phyloP scores from a whole-genome alignment of 176 grass and related monocot genomes.

The Triticum timopheevii region DNA sequence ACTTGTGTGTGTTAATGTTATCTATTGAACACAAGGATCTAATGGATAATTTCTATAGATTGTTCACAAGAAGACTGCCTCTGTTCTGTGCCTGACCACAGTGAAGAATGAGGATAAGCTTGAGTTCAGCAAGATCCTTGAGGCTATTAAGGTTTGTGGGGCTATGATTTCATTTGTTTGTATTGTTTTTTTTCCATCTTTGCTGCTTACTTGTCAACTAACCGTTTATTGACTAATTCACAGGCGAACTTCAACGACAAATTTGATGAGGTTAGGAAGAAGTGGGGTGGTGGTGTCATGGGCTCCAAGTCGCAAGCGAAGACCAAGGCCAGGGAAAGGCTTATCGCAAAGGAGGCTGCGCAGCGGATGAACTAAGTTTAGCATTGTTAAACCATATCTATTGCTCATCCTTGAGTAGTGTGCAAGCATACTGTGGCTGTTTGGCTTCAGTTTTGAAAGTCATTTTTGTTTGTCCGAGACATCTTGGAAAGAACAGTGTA shows the following conservation, averaged over 20 bases:
- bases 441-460: constrained; percentile 28
- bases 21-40: neutral
- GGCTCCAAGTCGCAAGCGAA: constrained; percentile 53
- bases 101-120: constrained; percentile 60
- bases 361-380: constrained; percentile 45
- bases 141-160: constrained; percentile 50
- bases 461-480: constrained; percentile 15
- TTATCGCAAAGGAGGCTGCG: constrained; percentile 43
- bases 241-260: constrained; percentile 56
- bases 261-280: constrained; percentile 55
- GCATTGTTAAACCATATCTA: constrained; percentile 9
- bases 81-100: constrained; percentile 50
- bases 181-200: neutral
- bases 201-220: neutral
- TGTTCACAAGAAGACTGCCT: constrained; percentile 56
- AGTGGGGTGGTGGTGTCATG: constrained; percentile 54
- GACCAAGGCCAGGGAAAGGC: constrained; percentile 51
- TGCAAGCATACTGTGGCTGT: constrained; percentile 9
- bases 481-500: constrained; percentile 24
- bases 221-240: neutral
- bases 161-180: neutral
- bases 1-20: neutral
- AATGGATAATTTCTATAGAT: constrained; percentile 30
- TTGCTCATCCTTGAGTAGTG: neutral
- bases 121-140: constrained; percentile 56